Evolutionary conservation across 2,329 filamentous ascomycete species (phyloP), one percentile per base, ranked within the genome.

Genomic region (Fusarium fujikuroi): DNA sequence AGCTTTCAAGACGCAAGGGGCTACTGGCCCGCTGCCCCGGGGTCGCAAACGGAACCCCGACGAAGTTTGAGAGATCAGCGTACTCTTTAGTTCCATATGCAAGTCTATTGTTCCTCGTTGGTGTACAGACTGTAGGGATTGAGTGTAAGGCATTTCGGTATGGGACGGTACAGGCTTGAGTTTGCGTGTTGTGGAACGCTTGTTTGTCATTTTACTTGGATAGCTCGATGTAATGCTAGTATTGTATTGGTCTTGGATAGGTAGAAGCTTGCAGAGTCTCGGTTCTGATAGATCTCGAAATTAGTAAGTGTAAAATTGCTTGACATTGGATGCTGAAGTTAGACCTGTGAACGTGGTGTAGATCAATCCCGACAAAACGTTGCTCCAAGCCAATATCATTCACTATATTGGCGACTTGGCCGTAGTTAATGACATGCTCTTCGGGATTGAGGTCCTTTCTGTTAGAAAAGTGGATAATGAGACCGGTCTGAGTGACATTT

Each of bases 271-370:
- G 16, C 30, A 19, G 6, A 25, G 2, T 25, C 6, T 25, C 15
- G 3, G 12, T 15, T 8, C 25, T 11, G 18, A 6, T 36, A 21
- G n/a, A 11, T 25, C 3, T 2, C 0, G 18, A 25, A 21, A 21
- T 36, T 2, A 36, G 30, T 15, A 9, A 23, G 19, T 16, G n/a
- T 2, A 25, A 9, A 23, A 21, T 25, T 28, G n/a, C 18, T 36
- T 36, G 12, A 32, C 3, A 34, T 30, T 30, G 21, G 15, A 50
- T 21, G 30, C 12, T 36, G 30, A 52, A 36, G n/a, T 36, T 4
- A 7, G 15, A 25, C 4, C 32, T 15, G 12, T 36, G n/a, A 36
- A 6, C 14, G 3, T 3, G 9, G 9, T 25, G 12, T 11, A 49
- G 28, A n/a, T 19, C 12, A 23, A 50, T 7, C 21, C 30, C 18